phyloP scores from a whole-genome alignment of 306 rosid species.

The Bauhinia variegata region DNA sequence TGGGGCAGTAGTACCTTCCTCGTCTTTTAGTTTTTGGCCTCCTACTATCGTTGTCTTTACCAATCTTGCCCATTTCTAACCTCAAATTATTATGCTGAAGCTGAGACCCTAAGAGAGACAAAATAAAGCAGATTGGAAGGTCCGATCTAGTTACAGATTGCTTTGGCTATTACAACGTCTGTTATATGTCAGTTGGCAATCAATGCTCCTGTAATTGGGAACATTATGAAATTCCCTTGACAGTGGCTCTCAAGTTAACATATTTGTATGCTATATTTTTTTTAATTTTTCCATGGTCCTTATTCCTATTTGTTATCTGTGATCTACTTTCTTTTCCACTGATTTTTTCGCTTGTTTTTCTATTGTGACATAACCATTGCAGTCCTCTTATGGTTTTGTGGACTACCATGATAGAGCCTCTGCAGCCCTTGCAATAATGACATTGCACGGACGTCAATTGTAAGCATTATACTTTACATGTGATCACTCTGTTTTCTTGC shows the following conservation, averaged over 20 bases:
- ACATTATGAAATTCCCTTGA: slow-evolving; percentile 1
- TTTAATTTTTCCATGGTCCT: slow-evolving; percentile 7
- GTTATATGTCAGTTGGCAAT: slow-evolving; percentile 28
- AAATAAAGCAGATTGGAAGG: slow-evolving; percentile 30
- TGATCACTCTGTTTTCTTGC: slow-evolving; percentile 30
- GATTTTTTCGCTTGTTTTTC: slow-evolving; percentile 1
- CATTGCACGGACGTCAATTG: slow-evolving; percentile 64
- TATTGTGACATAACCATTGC: slow-evolving; percentile 32
- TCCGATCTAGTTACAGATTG: slow-evolving; percentile 14
- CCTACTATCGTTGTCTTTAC: slow-evolving; percentile 30
- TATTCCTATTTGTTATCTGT: slow-evolving; percentile 1
- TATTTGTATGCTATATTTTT: neutral
- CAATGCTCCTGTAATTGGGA: slow-evolving; percentile 32
- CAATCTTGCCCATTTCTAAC: slow-evolving; percentile 34
- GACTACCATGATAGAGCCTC: slow-evolving; percentile 62
- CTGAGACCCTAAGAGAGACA: slow-evolving; percentile 43
- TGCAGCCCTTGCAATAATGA: slow-evolving; percentile 70
- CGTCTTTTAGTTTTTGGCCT: slow-evolving; percentile 11
- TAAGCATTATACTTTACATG: slow-evolving; percentile 45
- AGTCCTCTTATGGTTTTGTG: slow-evolving; percentile 72
- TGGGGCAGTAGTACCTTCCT: slow-evolving; percentile 22
- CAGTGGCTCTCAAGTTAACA: slow-evolving; percentile 26
- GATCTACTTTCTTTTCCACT: slow-evolving; percentile 30
- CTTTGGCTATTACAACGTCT: slow-evolving; percentile 34
- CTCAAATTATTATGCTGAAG: slow-evolving; percentile 33